Base-by-base conservation (phyloP, 306 rosid genomes). In the Corylus americana region DNA sequence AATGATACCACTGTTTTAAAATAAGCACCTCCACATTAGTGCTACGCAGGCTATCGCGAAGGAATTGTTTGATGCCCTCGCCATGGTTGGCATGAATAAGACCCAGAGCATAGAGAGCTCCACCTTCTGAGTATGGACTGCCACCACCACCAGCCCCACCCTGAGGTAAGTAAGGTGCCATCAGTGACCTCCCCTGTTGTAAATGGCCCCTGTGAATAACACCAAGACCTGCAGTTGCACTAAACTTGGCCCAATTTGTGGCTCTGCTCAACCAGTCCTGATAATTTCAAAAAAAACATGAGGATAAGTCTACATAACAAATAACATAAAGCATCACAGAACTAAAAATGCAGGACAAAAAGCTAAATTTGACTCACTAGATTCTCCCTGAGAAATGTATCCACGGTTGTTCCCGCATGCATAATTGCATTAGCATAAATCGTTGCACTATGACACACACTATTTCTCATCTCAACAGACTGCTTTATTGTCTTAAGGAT, bases 251-350 rank as follows among this genome's bases (percentile, higher is more conserved):
- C 98, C 98, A 95, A 80, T 95, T 95, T 74, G 96, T 95, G 42
- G 98, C 98, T 83, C 98, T 91, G 92, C 98, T 95, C 86, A 95
- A 80, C 98, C 97, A 95, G 76, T 92, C 98, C 98, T 95, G 87
- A 55, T 54, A 71, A 82, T 75, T 85, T 51, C 58, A 78, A 31
- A 64, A 78, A 78, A 44, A 53, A 5, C 42, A 55, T 29, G 67
- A 70, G 25, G 25, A 67, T 78, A 62, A 74, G 27, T 13, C 74
- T 57, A 2, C 39, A 76, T 18, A 74, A 53, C 76, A 81, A 75
- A 55, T 35, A 82, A 71, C 16, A 50, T 22, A 45, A 17, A 62
- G 39, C 42, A 70, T 14, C 49, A 42, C 25, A 79, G 73, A 75
- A n/a, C 50, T 39, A 53, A 75, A 53, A 48, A 37, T 70, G 17